phyloP scores from a whole-genome alignment of 2,329 filamentous ascomycete species.

The Aureobasidium subglaciale region DNA sequence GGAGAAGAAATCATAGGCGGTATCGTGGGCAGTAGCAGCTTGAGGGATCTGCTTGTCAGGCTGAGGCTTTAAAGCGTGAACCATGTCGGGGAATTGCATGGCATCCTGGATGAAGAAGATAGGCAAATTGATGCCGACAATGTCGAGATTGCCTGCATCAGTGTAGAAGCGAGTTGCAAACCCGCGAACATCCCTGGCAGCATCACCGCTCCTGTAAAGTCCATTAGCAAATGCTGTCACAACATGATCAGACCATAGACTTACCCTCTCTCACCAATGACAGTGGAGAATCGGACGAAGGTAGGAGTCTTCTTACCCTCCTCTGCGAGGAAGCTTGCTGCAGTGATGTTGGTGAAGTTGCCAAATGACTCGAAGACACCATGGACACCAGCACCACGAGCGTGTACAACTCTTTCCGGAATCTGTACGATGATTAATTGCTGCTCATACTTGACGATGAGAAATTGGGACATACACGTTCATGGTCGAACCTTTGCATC shows the following conservation, averaged over 20 bases:
- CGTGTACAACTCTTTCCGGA: conserved; percentile 34
- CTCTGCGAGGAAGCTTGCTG: conserved; percentile 42
- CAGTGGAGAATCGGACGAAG: conserved; percentile 65
- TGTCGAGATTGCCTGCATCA: conserved; percentile 58
- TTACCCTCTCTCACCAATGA: conserved; percentile 58
- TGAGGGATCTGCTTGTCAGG: conserved; percentile 26
- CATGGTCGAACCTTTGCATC: conserved; percentile 69
- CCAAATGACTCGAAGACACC: conserved; percentile 49
- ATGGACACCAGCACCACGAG: conserved; percentile 20
- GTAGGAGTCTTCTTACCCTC: conserved; percentile 63
- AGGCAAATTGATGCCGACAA: conserved; percentile 66
- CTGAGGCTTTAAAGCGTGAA: conserved; percentile 34
- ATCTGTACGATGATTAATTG: conserved; percentile 53
- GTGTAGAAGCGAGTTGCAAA: conserved; percentile 69
- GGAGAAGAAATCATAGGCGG: conserved; percentile 26
- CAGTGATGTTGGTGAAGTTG: conserved; percentile 54
- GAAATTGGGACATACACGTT: conserved; percentile 41
- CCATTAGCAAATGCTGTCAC: neutral
- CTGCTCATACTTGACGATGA: neutral
- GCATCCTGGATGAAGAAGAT: conserved; percentile 69
- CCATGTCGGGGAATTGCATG: conserved; percentile 65
- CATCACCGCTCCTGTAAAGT: conserved; percentile 52
- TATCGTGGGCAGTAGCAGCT: conserved; percentile 24
- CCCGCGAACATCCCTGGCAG: conserved; percentile 63
- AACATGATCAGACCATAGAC: neutral